Evolutionary conservation across 441 rosid species (phyloP), one percentile per base, ranked within the genome.

Genomic region (Mallotus repandus): DNA sequence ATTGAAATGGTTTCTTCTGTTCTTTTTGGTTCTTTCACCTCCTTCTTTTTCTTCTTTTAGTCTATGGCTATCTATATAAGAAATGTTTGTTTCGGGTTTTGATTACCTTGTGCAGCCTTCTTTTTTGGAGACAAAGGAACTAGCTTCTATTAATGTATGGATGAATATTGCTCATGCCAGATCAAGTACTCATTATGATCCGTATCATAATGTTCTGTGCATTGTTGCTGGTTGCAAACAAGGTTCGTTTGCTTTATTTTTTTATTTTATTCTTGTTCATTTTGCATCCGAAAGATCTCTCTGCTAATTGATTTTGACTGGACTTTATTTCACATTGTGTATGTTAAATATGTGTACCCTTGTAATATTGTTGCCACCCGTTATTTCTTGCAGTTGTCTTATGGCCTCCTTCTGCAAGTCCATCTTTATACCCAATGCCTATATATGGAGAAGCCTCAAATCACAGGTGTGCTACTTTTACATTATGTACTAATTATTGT

Each of bases 391-490:
- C 91, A 89, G 98, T 94, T 83, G 83, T 85, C 71, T 75, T 89
- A 74, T 94, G 98, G 94, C 90, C 97, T 54, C 96, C 97, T 74
- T 91, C 88, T 58, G 94, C 97, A 62, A 89, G 89, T 81, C 89
- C 97, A 64, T 80, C 80, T 76, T 81, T 93, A 79, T 96, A 93
- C 77, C 98, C 92, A 11, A 87, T 87, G 97, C 93, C 98, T 73
- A 69, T 96, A 77, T 86, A 86, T 58, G 97, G 98, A 69, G 98
- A 96, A 82, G 97, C 98, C 62, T 93, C 99, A 80, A 93, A 95
- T 73, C 98, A 96, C 80, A 91, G 97, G 98, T 93, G 80, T 72
- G 69, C 78, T 70, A 57, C 65, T 77, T 80, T 66, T 54, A 19
- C 45, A 43, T 38, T 19, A 25, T 61, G 61, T 22, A 25, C 49